Evolutionary conservation across 192 early-diverging fungal species (phyloP).

Genomic region (Backusella australiensis): DNA sequence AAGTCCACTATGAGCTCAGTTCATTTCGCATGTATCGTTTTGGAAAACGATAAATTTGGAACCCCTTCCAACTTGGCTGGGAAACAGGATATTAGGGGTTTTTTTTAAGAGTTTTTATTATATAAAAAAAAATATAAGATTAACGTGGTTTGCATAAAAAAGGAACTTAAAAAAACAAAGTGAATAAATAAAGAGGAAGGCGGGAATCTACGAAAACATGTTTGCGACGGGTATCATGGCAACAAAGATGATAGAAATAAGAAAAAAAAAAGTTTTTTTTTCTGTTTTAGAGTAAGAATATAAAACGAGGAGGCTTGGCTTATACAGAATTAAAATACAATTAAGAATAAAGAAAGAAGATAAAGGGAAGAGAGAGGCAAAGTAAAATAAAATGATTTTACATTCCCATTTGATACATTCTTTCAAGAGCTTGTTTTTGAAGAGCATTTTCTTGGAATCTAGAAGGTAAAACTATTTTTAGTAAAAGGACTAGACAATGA

Average conservation of each 20-base stretch:
- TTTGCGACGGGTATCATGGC: slow-evolving; percentile 1
- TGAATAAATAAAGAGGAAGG: slow-evolving; percentile 15
- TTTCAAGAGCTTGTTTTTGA: slow-evolving; percentile 38
- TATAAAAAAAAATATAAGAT: not conserved
- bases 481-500: not conserved
- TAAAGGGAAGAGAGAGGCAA: not conserved
- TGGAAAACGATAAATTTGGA: not conserved
- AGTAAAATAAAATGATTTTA: slow-evolving; percentile 7
- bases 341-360: slow-evolving; percentile 5
- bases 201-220: not conserved
- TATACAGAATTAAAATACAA: slow-evolving; percentile 17
- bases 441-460: slow-evolving; percentile 35
- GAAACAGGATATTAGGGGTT: not conserved
- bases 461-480: not conserved
- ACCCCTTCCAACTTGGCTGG: not conserved
- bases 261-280: not conserved
- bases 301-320: not conserved
- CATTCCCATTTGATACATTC: slow-evolving; percentile 35
- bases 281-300: not conserved
- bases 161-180: slow-evolving; percentile 10
- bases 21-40: not conserved
- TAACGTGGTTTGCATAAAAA: not conserved
- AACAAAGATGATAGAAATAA: not conserved
- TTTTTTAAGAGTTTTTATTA: not conserved
- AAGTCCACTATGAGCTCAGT: not conserved